Base-by-base conservation (phyloP, 768 basidiomycete genomes). In the Kwoniella pini region DNA sequence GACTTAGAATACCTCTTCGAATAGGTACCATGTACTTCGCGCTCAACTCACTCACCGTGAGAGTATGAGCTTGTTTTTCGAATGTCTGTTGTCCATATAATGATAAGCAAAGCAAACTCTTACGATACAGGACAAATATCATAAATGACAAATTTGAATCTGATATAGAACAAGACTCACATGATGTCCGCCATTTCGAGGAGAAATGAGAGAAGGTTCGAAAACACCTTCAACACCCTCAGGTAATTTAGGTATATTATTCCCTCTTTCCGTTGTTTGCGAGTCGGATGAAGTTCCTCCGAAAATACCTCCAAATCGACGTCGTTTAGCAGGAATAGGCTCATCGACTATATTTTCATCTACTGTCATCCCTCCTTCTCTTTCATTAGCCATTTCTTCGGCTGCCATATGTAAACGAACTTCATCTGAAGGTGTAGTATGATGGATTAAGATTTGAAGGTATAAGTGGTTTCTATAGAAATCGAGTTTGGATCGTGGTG, bases 21-120 rank as follows among this genome's bases (percentile, higher is more conserved):
- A 78, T 65, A 2, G 77, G 77, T 7, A 78, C 68, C 77, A 78
- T 78, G 54, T 77, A 78, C 43, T 76, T 75, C 21, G 74, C 74
- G 19, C 68, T 68, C 21, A 78, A 55, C 26, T 77, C 64, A 57
- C 75, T 75, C 4, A 78, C 68, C 0, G 72, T 75, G 27, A 76
- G 57, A 12, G 72, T 64, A 66, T 78, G 77, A 0, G 74, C 72
- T 46, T 60, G 60, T 48, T 67, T 70, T 46, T 66, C 57, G 42
- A 61, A 63, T 4, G 66, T 66, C 70, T 67, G 31, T 15, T 10
- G 21, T 21, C 12, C 4, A 21, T 65, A 36, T 59, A n/a, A n/a
- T n/a, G n/a, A n/a, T n/a, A n/a, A n/a, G n/a, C n/a, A n/a, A n/a
- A n/a, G n/a, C n/a, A n/a, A n/a, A n/a, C n/a, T n/a, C n/a, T n/a